A percentile compares a stretch with the other conserved stretches of the same genome.
These are phyloP conservation scores for Neofusicoccum ribis DNA, from an alignment of 2,329 filamentous ascomycete genomes.

Conservation along the genomic window DNA sequence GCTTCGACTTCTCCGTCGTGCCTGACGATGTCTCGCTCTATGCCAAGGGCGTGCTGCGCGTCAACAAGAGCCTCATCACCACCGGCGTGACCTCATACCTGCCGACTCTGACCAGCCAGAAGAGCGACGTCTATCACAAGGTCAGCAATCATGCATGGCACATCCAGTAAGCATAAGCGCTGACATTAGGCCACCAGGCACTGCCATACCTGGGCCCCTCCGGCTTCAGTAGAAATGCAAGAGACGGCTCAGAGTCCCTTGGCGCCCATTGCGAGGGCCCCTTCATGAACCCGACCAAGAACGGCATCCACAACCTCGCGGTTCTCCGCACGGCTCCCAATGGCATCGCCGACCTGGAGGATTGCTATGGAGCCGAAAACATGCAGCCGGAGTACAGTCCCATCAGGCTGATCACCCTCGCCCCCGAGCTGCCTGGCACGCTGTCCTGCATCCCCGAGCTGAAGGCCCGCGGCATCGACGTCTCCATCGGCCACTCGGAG, in stretches of 20 bases:
- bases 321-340: conserved; percentile 66
- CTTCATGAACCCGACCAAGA: conserved; percentile 79
- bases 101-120: conserved; percentile 81
- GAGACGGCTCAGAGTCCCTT: conserved; percentile 78
- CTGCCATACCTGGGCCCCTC: conserved; percentile 78
- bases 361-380: conserved; percentile 73
- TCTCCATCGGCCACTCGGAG: conserved; percentile 83
- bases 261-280: conserved; percentile 91
- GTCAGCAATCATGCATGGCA: conserved; percentile 38
- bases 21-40: conserved; percentile 69
- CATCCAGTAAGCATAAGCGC: not conserved
- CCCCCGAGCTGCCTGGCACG: conserved; percentile 71
- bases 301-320: conserved; percentile 78
- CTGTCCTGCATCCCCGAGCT: conserved; percentile 72
- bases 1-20: conserved; percentile 85
- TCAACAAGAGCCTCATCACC: conserved; percentile 70
- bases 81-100: conserved; percentile 88
- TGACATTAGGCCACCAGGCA: conserved; percentile 46
- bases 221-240: conserved; percentile 57
- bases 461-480: conserved; percentile 65
- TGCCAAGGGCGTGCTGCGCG: conserved; percentile 66
- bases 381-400: conserved; percentile 48
- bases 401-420: conserved; percentile 82
- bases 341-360: conserved; percentile 64
- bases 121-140: conserved; percentile 77